Evolutionary conservation across 768 basidiomycete genomes (phyloP).

Genomic region (Pleurotus salmoneostramineus): DNA sequence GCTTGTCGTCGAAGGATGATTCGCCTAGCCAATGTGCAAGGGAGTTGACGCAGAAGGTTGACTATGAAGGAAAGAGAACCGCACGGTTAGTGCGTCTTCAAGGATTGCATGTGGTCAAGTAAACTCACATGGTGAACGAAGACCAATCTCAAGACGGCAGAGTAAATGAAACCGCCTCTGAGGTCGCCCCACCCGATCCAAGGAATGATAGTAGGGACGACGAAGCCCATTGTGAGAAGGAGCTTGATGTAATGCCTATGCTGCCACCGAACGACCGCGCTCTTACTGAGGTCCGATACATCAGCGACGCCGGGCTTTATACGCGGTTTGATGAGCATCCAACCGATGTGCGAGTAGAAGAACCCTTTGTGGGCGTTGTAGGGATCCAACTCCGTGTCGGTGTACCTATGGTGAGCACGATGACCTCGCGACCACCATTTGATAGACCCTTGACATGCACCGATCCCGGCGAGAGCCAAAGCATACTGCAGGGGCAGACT

Average conservation of each 20-base stretch:
- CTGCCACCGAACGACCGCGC: slow-evolving; percentile 81
- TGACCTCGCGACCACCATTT: slow-evolving; percentile 99
- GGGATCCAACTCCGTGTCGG: slow-evolving; percentile 94
- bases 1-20: slow-evolving; percentile 77
- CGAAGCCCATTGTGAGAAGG: slow-evolving; percentile 53
- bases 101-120: background rate
- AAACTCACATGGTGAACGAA: slow-evolving; percentile 67
- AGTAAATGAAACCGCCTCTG: slow-evolving; percentile 78
- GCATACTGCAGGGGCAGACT: slow-evolving; percentile 79
- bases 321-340: slow-evolving; percentile 92
- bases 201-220: slow-evolving; percentile 58
- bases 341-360: slow-evolving; percentile 82
- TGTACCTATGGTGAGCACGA: slow-evolving; percentile 96
- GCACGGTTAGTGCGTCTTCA: too few relatives aligned
- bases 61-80: slow-evolving; percentile 39
- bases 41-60: slow-evolving; percentile 96
- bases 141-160: slow-evolving; percentile 54
- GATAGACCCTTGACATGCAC: slow-evolving; percentile 95
- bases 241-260: slow-evolving; percentile 71
- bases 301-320: slow-evolving; percentile 89
- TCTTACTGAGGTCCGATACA: slow-evolving; percentile 80
- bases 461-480: slow-evolving; percentile 82
- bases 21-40: slow-evolving; percentile 96
- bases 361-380: slow-evolving; percentile 92
- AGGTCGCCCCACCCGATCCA: slow-evolving; percentile 82